Conservation (phyloP, 2,329 filamentous ascomycete species). For the Claviceps quebecensis region DNA sequence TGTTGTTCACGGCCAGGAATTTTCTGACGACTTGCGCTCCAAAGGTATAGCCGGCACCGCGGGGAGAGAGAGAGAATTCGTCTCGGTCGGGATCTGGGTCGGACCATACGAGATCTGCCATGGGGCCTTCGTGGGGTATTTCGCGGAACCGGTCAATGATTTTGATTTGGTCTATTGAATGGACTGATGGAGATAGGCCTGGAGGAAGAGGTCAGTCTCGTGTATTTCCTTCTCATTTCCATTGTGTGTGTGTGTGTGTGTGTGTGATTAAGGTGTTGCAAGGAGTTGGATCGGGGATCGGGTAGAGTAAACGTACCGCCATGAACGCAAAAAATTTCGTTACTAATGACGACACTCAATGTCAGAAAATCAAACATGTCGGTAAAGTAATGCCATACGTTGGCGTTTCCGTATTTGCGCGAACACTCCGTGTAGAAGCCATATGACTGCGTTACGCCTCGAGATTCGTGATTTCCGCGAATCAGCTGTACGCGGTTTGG, state of each 20-base stretch:
- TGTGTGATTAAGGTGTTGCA: background rate
- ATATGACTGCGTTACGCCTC: conserved; percentile 96
- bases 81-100: conserved; percentile 95
- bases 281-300: too few relatives aligned
- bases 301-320: conserved; percentile 42
- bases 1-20: conserved; percentile 91
- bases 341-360: conserved; percentile 91
- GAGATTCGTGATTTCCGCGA: conserved; percentile 93
- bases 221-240: background rate
- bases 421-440: conserved; percentile 98
- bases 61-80: conserved; percentile 86
- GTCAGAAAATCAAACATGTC: conserved; percentile 99
- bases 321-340: conserved; percentile 98
- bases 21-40: conserved; percentile 97
- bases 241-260: too few relatives aligned
- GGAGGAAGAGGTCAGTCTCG: background rate
- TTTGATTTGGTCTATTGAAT: conserved; percentile 98
- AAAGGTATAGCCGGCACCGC: conserved; percentile 94
- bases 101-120: conserved; percentile 99
- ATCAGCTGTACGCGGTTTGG: conserved; percentile 91
- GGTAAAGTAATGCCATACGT: conserved; percentile 98
- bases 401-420: conserved; percentile 95
- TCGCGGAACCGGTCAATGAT: conserved; percentile 98
- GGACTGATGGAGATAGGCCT: conserved; percentile 79
- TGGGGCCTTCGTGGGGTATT: conserved; percentile 95